These are phyloP conservation scores for Streptanthus diversifolius DNA, from an alignment of 345 rosid genomes.

Conservation along the genomic window DNA sequence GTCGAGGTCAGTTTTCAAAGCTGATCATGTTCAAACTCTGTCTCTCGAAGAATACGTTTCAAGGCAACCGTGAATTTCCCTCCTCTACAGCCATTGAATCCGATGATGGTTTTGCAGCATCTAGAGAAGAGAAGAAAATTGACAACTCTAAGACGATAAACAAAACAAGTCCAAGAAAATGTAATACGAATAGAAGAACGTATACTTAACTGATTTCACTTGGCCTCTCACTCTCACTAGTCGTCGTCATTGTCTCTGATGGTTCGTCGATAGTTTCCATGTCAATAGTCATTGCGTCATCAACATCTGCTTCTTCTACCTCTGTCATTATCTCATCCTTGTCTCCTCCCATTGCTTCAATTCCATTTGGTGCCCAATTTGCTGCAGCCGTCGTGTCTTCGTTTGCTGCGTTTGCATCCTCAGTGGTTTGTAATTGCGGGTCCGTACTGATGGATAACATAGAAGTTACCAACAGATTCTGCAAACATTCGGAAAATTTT, in stretches of 20 bases:
- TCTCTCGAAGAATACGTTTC: conserved; percentile 4
- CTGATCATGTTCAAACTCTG: conserved; percentile 14
- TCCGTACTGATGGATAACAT: conserved; percentile 48
- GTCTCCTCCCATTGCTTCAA: conserved; percentile 53
- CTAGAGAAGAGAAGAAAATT: conserved; percentile 14
- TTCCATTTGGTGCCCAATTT: conserved; percentile 51
- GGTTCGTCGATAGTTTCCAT: conserved; percentile 62
- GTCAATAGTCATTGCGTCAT: conserved; percentile 63
- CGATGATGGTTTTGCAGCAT: conserved; percentile 5
- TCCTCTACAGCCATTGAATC: conserved; percentile 27
- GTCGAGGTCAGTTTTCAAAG: conserved; percentile 8
- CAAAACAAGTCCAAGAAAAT: background rate
- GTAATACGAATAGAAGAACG: background rate
- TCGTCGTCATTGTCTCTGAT: conserved; percentile 36
- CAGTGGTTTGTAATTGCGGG: conserved; percentile 42
- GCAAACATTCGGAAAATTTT: background rate
- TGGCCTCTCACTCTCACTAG: conserved; percentile 38
- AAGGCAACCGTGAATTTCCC: conserved; percentile 17
- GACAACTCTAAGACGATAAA: background rate
- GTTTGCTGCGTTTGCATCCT: conserved; percentile 27
- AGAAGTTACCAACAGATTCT: conserved; percentile 86
- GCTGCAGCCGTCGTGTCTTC: conserved; percentile 31
- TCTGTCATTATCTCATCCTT: conserved; percentile 71
- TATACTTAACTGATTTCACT: conserved; percentile 39
- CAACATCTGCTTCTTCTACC: conserved; percentile 64